These are phyloP conservation scores for Albatrellus ellisii DNA, from an alignment of 768 basidiomycete species.

Conservation along the genomic window DNA sequence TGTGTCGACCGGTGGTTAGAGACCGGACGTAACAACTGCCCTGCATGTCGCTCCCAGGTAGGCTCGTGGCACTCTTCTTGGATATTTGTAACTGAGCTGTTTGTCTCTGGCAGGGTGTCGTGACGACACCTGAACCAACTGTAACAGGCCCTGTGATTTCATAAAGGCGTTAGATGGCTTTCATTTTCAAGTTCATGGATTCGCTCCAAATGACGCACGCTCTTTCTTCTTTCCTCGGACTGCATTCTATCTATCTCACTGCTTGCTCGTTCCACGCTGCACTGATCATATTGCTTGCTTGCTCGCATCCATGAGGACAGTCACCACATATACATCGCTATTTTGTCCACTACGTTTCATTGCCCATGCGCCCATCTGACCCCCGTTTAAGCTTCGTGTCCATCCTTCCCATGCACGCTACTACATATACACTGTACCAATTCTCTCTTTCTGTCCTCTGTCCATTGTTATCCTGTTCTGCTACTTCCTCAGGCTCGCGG, in stretches of 20 bases:
- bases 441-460: too few relatives aligned
- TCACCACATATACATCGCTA: too few relatives aligned
- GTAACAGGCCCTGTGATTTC: not conserved
- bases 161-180: not conserved
- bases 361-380: too few relatives aligned
- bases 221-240: not conserved
- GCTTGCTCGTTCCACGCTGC: not conserved
- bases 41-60: conserved; percentile 76
- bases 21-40: conserved; percentile 77
- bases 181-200: not conserved
- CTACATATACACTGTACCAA: too few relatives aligned
- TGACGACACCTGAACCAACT: not conserved
- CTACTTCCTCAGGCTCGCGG: too few relatives aligned
- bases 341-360: too few relatives aligned
- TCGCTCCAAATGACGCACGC: not conserved
- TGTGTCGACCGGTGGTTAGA: conserved; percentile 88
- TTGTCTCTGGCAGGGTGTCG: not conserved
- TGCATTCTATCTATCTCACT: not conserved
- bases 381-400: too few relatives aligned
- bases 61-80: conserved; percentile 11
- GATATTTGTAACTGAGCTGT: too few relatives aligned
- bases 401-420: too few relatives aligned
- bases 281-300: too few relatives aligned
- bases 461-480: too few relatives aligned
- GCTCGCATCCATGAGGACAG: too few relatives aligned